Percentiles rank a stretch among this genome's conserved stretches.
Conservation (phyloP, 768 basidiomycete genomes). For the Macrolepiota fuliginosa region DNA sequence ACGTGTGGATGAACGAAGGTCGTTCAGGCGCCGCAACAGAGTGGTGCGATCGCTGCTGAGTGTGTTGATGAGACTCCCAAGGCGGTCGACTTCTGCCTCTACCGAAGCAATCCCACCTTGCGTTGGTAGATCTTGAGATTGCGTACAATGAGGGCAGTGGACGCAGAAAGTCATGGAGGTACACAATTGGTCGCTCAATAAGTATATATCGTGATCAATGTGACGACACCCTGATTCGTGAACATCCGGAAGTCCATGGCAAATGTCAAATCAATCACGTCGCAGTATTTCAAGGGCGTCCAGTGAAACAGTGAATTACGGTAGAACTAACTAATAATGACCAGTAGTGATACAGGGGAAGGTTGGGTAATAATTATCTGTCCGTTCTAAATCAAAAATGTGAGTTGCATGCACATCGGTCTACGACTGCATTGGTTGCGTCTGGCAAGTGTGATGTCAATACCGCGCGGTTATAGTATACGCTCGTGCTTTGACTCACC, state of each 20-base stretch:
- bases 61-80: neutral
- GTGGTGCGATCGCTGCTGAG: neutral
- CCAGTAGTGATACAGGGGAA: neutral
- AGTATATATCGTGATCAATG: neutral
- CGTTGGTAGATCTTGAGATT: neutral
- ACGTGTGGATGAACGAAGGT: neutral
- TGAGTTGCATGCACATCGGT: neutral
- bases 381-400: neutral
- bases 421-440: neutral
- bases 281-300: neutral
- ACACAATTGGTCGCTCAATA: neutral
- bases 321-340: neutral
- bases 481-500: conserved; percentile 10
- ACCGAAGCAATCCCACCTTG: neutral
- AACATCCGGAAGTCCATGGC: neutral
- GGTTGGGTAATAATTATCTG: neutral
- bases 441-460: neutral
- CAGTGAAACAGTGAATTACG: neutral
- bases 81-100: neutral
- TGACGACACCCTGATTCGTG: neutral
- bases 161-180: neutral
- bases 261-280: neutral
- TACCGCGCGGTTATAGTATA: neutral
- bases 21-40: neutral
- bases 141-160: neutral